Evolutionary conservation across 2,329 filamentous ascomycete species (phyloP).

Genomic region (Fusarium succisae): DNA sequence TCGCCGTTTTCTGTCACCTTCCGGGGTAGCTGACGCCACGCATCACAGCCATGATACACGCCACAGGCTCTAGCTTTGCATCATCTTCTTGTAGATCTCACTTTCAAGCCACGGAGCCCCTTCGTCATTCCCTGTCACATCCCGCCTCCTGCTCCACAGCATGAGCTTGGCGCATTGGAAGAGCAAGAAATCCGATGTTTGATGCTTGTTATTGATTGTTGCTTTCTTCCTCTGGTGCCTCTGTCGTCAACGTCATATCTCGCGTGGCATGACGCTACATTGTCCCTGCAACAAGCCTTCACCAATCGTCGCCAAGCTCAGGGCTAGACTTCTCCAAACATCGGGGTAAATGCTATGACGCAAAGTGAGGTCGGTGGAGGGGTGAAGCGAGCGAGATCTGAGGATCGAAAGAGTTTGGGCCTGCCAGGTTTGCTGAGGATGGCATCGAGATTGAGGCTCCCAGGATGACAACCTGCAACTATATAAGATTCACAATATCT

Average conservation of each 20-base stretch:
- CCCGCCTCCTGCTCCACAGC: constrained; percentile 28
- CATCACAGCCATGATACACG: constrained; percentile 37
- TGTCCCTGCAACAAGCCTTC: constrained; percentile 20
- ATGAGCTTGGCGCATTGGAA: constrained; percentile 30
- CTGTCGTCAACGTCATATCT: constrained; percentile 41
- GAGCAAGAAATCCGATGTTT: constrained; percentile 19
- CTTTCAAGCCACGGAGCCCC: constrained; percentile 31
- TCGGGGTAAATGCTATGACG: constrained; percentile 39
- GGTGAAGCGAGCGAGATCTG: neutral
- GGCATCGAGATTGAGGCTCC: constrained; percentile 27
- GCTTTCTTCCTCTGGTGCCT: neutral
- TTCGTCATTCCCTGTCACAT: constrained; percentile 27
- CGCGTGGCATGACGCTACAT: constrained; percentile 36
- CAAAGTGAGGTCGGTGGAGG: constrained; percentile 34
- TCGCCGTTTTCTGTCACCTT: constrained; percentile 8
- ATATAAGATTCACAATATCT: constrained; percentile 37
- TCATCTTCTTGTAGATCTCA: constrained; percentile 8
- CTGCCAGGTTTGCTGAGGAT: constrained; percentile 12
- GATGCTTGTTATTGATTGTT: neutral
- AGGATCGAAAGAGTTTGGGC: constrained; percentile 7
- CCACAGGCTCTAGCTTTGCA: constrained; percentile 22
- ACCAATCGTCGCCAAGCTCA: constrained; percentile 20
- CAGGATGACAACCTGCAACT: constrained; percentile 4
- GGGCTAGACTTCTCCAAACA: constrained; percentile 17
- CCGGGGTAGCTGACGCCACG: constrained; percentile 28